Evolutionary conservation across 1,284 basidiomycete genomes (phyloP), one percentile per base, ranked within the genome.

Genomic region (Apiotrichum mycotoxinovorans): DNA sequence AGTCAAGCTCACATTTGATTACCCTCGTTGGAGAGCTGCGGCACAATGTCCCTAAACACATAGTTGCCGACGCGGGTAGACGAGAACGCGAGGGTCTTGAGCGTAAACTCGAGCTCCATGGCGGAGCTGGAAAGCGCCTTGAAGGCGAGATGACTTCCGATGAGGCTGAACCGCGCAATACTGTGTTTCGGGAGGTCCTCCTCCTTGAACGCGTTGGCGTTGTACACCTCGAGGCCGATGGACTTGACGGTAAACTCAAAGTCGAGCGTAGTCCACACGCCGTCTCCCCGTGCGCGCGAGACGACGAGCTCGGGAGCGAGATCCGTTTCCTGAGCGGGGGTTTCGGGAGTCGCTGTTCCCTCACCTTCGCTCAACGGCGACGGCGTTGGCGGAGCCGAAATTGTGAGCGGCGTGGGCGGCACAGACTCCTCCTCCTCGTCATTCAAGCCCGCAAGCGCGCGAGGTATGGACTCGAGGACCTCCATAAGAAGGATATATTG

Each of bases 41-140:
- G 96, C 59, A 98, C 89, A 58, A 98, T 94, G 72, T 98, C 95
- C 47, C 95, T 84, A 80, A 95, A 98, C 68, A 85, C 88, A 20
- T 91, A 89, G 55, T 81, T 82, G 9, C 90, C 89, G 0, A 88
- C 83, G 47, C 88, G 82, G 5, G 88, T 98, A 72, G 95, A 96
- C 70, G 84, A 86, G 80, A 97, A 88, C 0, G 91, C 93, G 69
- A 98, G 87, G 0, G 94, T 92, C 69, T 88, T 87, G 33, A 98
- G 79, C 37, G 92, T 82, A 49, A 97, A 79, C 74, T 98, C 93
- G 3, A 88, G 86, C 74, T 97, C 92, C 63, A 85, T 82, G 11
- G 91, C 85, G 23, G 87, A 87, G 72, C 94, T 86, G 18, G 88
- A 89, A 23, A 94, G 81, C 71, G 86, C 82, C 78, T 98, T 97